Conservation (phyloP, 495 filamentous ascomycete genomes). For the Geoglossum glabrum region DNA sequence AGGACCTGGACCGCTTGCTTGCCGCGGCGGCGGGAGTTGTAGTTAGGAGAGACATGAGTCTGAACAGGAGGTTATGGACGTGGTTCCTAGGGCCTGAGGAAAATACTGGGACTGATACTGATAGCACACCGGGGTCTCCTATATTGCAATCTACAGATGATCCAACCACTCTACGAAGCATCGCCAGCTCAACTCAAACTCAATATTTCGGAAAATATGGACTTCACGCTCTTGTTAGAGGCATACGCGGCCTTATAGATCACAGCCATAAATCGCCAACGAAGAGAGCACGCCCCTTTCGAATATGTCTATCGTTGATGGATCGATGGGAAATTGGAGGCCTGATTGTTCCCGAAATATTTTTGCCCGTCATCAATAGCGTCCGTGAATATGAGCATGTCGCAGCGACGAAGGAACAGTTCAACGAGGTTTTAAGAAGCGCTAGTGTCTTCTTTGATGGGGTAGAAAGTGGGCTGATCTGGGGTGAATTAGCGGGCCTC, state of each 20-base stretch:
- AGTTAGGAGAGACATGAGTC: conserved; percentile 75
- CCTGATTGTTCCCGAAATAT: conserved; percentile 67
- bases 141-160: conserved; percentile 16
- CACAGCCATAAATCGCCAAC: conserved; percentile 30
- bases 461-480: conserved; percentile 84
- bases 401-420: conserved; percentile 39
- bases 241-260: conserved; percentile 60
- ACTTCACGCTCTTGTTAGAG: conserved; percentile 45
- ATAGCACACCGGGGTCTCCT: conserved; percentile 17
- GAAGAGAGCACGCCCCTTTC: conserved; percentile 70
- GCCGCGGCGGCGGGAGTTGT: conserved; percentile 71
- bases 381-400: conserved; percentile 46
- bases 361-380: conserved; percentile 65
- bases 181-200: conserved; percentile 14
- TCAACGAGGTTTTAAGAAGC: conserved; percentile 75
- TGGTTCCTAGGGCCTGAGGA: conserved; percentile 84
- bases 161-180: neutral
- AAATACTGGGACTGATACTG: conserved; percentile 12
- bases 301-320: conserved; percentile 87
- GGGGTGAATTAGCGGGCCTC: conserved; percentile 51
- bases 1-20: conserved; percentile 63
- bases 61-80: conserved; percentile 87
- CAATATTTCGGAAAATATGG: conserved; percentile 70
- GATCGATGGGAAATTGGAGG: conserved; percentile 94
- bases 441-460: conserved; percentile 94